Percentiles rank a stretch among this genome's conserved stretches.
Evolutionary conservation across 2,329 filamentous ascomycete genomes (phyloP).

Genomic region (Xylariaceae sp.): DNA sequence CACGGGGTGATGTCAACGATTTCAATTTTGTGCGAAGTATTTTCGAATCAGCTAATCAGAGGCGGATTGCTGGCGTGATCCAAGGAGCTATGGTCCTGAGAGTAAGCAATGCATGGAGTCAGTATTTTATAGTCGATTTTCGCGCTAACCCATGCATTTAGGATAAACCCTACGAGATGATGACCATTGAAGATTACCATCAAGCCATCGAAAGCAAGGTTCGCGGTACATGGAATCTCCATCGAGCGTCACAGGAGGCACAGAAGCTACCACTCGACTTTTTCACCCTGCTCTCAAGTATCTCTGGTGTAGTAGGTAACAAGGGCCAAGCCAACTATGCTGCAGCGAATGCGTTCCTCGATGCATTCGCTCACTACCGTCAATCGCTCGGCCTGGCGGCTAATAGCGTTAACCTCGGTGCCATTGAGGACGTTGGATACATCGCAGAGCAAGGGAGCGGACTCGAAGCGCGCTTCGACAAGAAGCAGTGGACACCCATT

Average conservation of each 20-base stretch:
- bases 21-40: constrained; percentile 6
- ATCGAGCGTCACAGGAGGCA: constrained; percentile 29
- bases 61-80: constrained; percentile 32
- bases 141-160: not conserved
- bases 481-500: constrained; percentile 20
- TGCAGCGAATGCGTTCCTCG: constrained; percentile 49
- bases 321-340: constrained; percentile 49
- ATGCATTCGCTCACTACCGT: constrained; percentile 46
- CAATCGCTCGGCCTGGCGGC: constrained; percentile 42
- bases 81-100: constrained; percentile 42
- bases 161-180: constrained; percentile 35
- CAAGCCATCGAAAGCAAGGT: constrained; percentile 42
- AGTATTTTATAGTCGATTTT: not conserved
- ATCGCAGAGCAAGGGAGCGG: constrained; percentile 31
- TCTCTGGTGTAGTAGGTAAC: constrained; percentile 44
- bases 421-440: constrained; percentile 42
- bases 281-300: constrained; percentile 44
- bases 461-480: constrained; percentile 19
- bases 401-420: constrained; percentile 46
- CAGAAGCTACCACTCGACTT: constrained; percentile 41
- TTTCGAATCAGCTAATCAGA: constrained; percentile 9
- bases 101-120: not conserved
- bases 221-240: constrained; percentile 47
- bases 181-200: constrained; percentile 42
- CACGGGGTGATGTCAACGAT: constrained; percentile 28